Evolutionary conservation across 305 asterid genomes (phyloP).

Genomic region (Lippia alba): DNA sequence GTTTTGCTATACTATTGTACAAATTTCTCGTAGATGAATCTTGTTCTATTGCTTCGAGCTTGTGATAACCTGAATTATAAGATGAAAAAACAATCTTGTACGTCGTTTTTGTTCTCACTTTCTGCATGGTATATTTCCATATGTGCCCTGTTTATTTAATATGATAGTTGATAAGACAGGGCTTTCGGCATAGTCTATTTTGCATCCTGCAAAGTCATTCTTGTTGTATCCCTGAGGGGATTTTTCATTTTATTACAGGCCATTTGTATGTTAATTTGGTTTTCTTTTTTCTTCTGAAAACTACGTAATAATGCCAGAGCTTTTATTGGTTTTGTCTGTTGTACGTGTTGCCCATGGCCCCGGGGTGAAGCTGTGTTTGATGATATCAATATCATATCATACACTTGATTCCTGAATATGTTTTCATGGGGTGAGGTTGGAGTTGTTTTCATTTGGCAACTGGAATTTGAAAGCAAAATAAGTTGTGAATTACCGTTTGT

Average conservation of each 20-base stretch:
- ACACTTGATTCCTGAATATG: not conserved
- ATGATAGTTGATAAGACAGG: constrained; percentile 3
- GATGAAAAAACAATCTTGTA: no score
- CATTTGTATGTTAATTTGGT: no score
- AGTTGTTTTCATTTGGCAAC: no score
- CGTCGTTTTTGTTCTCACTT: not conserved
- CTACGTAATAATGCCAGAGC: not conserved
- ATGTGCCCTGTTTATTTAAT: not conserved
- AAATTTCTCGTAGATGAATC: no score
- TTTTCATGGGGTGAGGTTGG: no score
- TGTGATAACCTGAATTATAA: no score
- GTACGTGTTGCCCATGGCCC: not conserved
- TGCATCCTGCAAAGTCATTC: constrained; percentile 20
- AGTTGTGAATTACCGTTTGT: no score
- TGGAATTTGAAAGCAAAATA: no score
- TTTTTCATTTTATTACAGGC: not conserved
- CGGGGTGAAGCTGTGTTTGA: not conserved
- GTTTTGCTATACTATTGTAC: no score
- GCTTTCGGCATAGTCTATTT: not conserved
- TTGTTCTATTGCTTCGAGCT: no score
- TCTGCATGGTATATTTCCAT: no score
- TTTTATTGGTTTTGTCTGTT: constrained; percentile 6
- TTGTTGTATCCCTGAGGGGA: not conserved
- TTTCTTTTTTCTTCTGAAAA: not conserved
- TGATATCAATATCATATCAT: not conserved